Conservation (phyloP, 2,329 filamentous ascomycete species). For the Coniochaeta sp. region DNA sequence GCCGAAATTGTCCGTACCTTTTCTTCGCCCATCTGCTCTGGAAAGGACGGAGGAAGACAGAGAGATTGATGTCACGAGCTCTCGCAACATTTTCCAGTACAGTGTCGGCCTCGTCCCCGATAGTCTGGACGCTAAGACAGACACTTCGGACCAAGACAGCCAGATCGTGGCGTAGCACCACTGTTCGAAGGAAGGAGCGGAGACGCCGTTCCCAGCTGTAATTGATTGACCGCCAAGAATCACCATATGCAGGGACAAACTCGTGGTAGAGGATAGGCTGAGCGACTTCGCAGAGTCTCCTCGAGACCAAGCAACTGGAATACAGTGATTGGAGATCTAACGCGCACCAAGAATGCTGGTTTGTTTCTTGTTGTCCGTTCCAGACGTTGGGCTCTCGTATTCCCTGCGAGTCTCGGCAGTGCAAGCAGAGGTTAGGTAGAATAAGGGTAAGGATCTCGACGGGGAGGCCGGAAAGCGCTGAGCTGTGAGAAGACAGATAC, state of each 20-base stretch:
- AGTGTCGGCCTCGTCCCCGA: background rate
- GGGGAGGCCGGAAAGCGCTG: conserved; percentile 4
- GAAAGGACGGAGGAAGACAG: background rate
- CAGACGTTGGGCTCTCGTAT: conserved; percentile 2
- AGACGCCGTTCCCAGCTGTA: conserved; percentile 14
- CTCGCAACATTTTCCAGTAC: background rate
- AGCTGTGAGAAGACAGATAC: background rate
- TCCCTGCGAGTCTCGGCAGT: conserved; percentile 6
- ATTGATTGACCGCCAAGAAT: conserved; percentile 11
- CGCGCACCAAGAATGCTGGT: conserved; percentile 14
- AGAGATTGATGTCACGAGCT: conserved; percentile 8
- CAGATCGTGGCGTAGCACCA: conserved; percentile 11
- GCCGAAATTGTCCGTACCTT: background rate
- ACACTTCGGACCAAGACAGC: conserved; percentile 6
- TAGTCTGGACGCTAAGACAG: background rate
- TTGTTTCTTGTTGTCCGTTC: background rate
- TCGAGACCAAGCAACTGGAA: conserved; percentile 9
- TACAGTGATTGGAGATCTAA: background rate
- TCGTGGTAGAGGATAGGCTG: conserved; percentile 15
- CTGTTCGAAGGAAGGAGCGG: conserved; percentile 13
- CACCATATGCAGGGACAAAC: conserved; percentile 16
- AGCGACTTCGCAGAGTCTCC: conserved; percentile 3
- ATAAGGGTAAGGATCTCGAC: conserved; percentile 7
- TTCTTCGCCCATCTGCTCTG: background rate
- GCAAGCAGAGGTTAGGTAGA: conserved; percentile 9